These are phyloP conservation scores for Boletus vinaceobasis DNA, from an alignment of 768 basidiomycete species.

Conservation along the genomic window DNA sequence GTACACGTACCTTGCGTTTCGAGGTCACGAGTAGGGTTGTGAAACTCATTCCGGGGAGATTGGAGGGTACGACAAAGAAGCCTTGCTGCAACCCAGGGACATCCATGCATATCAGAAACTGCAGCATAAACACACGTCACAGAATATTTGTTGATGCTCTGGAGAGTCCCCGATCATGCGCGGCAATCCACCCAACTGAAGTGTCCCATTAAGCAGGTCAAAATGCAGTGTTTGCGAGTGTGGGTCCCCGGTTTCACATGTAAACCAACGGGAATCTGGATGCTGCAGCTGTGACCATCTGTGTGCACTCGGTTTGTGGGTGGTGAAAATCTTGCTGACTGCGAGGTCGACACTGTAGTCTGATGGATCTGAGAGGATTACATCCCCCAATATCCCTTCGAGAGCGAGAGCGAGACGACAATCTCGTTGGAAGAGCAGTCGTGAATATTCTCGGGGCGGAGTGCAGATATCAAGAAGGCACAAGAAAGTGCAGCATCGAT, in stretches of 20 bases:
- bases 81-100: no score
- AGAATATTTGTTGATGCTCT: constrained; percentile 1
- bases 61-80: no score
- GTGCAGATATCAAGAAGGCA: constrained; percentile 18
- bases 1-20: no score
- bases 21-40: no score
- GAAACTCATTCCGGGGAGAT: no score
- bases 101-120: background rate
- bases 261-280: constrained; percentile 15
- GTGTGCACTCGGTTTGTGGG: constrained; percentile 3
- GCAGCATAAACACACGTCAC: background rate
- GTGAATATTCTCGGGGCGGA: background rate
- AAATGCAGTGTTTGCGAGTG: background rate
- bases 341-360: constrained; percentile 13
- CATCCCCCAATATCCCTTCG: constrained; percentile 3
- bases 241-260: background rate
- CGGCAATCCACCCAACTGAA: constrained; percentile 12
- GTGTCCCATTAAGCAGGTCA: constrained; percentile 13
- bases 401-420: constrained; percentile 18
- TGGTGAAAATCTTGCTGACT: background rate
- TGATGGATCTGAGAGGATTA: background rate
- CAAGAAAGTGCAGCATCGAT: constrained; percentile 12
- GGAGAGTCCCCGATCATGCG: background rate
- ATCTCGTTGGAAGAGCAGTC: constrained; percentile 17
- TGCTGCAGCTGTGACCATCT: constrained; percentile 5